Base-by-base conservation (phyloP, 352 stramenopile species). In the Phytophthora melonis region DNA sequence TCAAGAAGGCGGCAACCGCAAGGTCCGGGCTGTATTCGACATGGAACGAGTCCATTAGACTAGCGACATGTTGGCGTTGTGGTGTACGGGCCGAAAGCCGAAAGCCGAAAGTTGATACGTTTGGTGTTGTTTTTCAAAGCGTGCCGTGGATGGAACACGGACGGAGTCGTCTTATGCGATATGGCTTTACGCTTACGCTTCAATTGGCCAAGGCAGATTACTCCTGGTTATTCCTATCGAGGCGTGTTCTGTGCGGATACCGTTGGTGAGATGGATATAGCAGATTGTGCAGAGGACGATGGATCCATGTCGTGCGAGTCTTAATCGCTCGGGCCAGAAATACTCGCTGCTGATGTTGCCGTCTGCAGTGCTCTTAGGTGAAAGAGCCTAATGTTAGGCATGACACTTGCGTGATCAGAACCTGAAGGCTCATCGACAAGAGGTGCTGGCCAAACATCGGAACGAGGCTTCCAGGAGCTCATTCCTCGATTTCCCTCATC, bases 21-120 rank as follows among this genome's bases (percentile, higher is more conserved):
- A 86, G 39, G 68, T 78, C 5, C 73, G 79, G 5, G 66, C 77
- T 2, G 77, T 86, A 21, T 82, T 89, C 65, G 72, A 83, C 58
- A 65, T 70, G 58, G 69, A 79, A 53, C 58, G 63, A 63, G 21
- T 16, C 7, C 23, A 50, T 52, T 43, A 70, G 25, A 54, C 36
- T 56, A 62, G 56, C n/a, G 56, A 61, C 36, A 59, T 47, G 34
- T 23, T 66, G 19, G 41, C 45, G 41, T 39, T 68, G 34, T 5
- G n/a, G 49, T 54, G n/a, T 14, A 14, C 50, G 34, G 47, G 6
- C 52, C 27, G 30, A 58, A 70, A 60, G 34, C 62, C 66, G 23
- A n/a, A n/a, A n/a, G 6, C 52, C 27, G 30, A 58, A 70, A 60
- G 34, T 66, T 66, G 23, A 66, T 50, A 27, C 23, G 56, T 57